A percentile compares a stretch with the other conserved stretches of the same genome.
phyloP scores from a whole-genome alignment of 306 rosid species.

The Styphnolobium japonicum region DNA sequence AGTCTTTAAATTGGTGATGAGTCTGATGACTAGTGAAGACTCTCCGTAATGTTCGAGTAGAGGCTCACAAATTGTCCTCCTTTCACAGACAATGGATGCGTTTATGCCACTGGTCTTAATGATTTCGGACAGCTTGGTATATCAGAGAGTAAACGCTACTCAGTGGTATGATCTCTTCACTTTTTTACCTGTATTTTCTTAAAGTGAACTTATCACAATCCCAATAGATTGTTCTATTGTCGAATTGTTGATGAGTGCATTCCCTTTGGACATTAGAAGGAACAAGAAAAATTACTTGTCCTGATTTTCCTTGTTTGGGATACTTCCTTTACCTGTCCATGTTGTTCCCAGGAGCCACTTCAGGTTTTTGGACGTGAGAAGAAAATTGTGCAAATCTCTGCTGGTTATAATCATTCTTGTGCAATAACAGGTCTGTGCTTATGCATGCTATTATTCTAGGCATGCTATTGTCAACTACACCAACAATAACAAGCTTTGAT shows the following conservation, averaged over 20 bases:
- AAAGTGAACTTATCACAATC: neutral
- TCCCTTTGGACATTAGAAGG: neutral
- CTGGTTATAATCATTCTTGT: slow-evolving; percentile 89
- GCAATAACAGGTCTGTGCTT: slow-evolving; percentile 73
- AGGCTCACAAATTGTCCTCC: slow-evolving; percentile 50
- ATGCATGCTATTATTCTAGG: neutral
- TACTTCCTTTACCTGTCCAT: slow-evolving; percentile 19
- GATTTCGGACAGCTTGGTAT: slow-evolving; percentile 88
- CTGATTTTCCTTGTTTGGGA: neutral
- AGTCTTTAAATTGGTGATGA: slow-evolving; percentile 36
- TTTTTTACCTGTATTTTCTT: neutral
- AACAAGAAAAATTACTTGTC: neutral
- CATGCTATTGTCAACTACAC: neutral
- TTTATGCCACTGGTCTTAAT: slow-evolving; percentile 88
- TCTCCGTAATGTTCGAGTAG: slow-evolving; percentile 32
- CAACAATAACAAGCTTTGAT: neutral
- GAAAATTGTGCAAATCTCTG: slow-evolving; percentile 65
- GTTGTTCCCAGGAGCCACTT: slow-evolving; percentile 62
- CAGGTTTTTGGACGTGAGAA: slow-evolving; percentile 62
- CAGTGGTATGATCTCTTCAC: slow-evolving; percentile 46
- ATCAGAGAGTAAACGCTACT: slow-evolving; percentile 45
- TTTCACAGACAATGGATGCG: slow-evolving; percentile 67
- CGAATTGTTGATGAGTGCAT: neutral
- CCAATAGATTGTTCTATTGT: slow-evolving; percentile 1
- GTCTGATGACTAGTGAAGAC: slow-evolving; percentile 39